phyloP scores from a whole-genome alignment of 2,329 filamentous ascomycete species.

The Aspergillus quadrilineatus region DNA sequence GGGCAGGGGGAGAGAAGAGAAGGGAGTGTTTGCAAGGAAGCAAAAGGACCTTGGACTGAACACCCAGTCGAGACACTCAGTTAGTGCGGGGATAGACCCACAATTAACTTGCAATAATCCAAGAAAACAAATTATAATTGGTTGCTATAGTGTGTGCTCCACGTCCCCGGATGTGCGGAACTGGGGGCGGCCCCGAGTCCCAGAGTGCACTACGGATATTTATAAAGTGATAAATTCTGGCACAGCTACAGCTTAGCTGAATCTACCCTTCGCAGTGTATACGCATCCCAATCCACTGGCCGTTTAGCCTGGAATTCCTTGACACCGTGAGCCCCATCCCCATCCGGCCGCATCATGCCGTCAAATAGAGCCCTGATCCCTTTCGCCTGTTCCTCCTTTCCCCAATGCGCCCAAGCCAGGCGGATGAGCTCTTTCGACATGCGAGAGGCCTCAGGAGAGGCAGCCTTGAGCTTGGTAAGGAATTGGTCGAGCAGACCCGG shows the following conservation, averaged over 20 bases:
- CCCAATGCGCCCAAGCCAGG: constrained; percentile 27
- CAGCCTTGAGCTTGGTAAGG: constrained; percentile 4
- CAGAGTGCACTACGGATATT: background rate
- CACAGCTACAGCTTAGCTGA: constrained; percentile 9
- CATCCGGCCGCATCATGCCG: constrained; percentile 29
- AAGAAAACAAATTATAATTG: background rate
- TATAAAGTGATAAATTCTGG: background rate
- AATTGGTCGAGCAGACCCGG: background rate
- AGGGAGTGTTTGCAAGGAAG: too few species aligned
- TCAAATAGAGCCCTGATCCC: constrained; percentile 27
- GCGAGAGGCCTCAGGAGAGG: constrained; percentile 31
- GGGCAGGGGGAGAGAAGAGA: too few species aligned
- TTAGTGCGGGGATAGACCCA: background rate
- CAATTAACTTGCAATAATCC: too few species aligned
- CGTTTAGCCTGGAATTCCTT: constrained; percentile 24
- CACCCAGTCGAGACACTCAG: background rate
- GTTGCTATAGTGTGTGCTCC: background rate
- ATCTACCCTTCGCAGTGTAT: constrained; percentile 4
- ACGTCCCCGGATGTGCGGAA: background rate
- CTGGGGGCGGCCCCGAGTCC: too few species aligned
- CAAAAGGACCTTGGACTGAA: background rate
- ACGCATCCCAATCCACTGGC: constrained; percentile 28
- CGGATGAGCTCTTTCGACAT: constrained; percentile 38
- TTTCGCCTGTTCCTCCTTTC: constrained; percentile 17
- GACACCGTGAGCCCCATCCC: constrained; percentile 24